Base-by-base conservation (phyloP, 768 basidiomycete genomes). In the Leccinum variicolor region DNA sequence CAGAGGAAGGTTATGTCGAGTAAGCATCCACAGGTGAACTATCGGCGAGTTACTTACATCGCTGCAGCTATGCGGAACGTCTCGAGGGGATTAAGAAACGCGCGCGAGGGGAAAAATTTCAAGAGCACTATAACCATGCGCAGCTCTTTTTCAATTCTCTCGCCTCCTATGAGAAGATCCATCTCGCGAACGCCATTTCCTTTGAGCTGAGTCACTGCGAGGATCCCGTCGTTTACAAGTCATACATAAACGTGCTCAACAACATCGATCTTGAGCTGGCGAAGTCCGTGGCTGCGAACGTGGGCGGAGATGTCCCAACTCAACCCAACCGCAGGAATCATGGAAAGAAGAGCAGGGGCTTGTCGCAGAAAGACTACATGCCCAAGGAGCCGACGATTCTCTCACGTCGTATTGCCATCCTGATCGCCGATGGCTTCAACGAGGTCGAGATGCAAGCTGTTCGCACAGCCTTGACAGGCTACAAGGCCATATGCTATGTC, bases 181-280 rank as follows among this genome's bases (percentile, higher is more conserved):
- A 94, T 69, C 75, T 94, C 29, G 73, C 84, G 50, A 66, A 74
- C 4, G 92, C 90, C 5, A 78, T 90, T 57, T 82, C 84, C 13
- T 95, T 96, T 69, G 93, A 94, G 73, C 79, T 96, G 33, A 85
- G 84, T 56, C 91, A 94, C 66, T 90, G 88, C 72, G 87, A 91
- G 52, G 90, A 94, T 63, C 80, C 81, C 1, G 72, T 76, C 3
- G 88, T 95, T 1, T 88, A 87, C 70, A 75, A 83, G 67, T 77
- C 77, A 2, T 89, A 90, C 69, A 83, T 88, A 54, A 77, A 81
- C 43, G 67, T 87, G 15, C 80, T 91, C 62, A 88, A 85, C 69
- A 76, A 87, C 65, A 83, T 96, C 65, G 85, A 92, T 72, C 76
- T 84, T 64, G 79, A 87, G 10, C 79, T 95, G 45, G 91, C 92